Evolutionary conservation across 371 early-diverging fungal species (phyloP), one percentile per base, ranked within the genome.

Genomic region (Zopfochytrium polystomum): DNA sequence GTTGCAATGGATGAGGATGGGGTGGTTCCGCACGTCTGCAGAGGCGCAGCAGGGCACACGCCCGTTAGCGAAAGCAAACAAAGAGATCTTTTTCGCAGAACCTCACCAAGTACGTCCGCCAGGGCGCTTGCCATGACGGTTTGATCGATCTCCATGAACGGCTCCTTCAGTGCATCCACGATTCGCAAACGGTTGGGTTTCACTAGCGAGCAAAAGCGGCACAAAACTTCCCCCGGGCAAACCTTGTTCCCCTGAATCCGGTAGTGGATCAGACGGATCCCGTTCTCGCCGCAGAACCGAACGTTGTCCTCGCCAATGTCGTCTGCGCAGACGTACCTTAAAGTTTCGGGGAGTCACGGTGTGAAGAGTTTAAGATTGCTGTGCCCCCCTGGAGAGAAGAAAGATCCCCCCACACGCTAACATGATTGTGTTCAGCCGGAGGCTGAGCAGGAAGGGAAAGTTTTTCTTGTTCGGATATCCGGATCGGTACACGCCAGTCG

Each of bases 1-100:
- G 62, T 93, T 86, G 63, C 96, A 96, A 71, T 96, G 96, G 3
- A 96, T 82, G 23, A 96, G 74, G 2, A 93, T 84, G 52, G 90
- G 90, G 67, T 90, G 91, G 56, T 89, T 89, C 59, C 89, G 66
- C 45, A 76, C 70, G 69, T 91, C 89, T 78, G 52, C 59, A 22
- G 13, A 35, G 32, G 22, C n/a, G n/a, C n/a, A n/a, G n/a, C n/a
- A n/a, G n/a, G n/a, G n/a, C n/a, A n/a, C n/a, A n/a, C n/a, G n/a
- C n/a, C n/a, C n/a, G n/a, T n/a, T n/a, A n/a, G n/a, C n/a, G n/a
- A n/a, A n/a, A n/a, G n/a, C n/a, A n/a, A n/a, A n/a, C n/a, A n/a
- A n/a, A n/a, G n/a, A n/a, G n/a, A n/a, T n/a, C n/a, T n/a, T n/a
- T n/a, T n/a, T n/a, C n/a, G n/a, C n/a, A n/a, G n/a, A n/a, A 34